A percentile compares a stretch with the other conserved stretches of the same genome.
Conservation (phyloP, 2,329 filamentous ascomycete species). For the Colletotrichum abscissum region DNA sequence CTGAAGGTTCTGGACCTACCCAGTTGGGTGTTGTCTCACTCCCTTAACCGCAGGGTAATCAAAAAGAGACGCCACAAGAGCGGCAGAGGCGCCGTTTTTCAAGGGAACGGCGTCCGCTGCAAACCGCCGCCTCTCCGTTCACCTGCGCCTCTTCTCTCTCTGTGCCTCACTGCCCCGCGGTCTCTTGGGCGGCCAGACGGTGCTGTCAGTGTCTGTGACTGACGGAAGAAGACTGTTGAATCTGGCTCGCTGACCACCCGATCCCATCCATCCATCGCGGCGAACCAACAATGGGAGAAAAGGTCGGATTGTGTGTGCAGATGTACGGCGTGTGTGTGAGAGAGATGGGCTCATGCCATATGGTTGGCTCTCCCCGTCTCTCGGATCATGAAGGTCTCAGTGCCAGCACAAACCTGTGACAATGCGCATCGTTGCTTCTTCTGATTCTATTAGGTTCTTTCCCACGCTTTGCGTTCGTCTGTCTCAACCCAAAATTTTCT, state of each 20-base stretch:
- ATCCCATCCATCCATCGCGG: background rate
- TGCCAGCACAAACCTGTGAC: conserved; percentile 1
- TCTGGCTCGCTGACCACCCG: background rate
- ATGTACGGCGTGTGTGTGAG: background rate
- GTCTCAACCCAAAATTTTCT: background rate
- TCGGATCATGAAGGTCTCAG: background rate
- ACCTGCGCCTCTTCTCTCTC: background rate
- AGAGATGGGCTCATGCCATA: background rate
- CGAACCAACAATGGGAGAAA: background rate
- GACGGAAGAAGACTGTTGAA: background rate
- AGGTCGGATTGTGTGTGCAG: background rate
- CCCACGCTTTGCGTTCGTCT: background rate
- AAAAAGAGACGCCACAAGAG: background rate
- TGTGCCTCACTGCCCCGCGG: background rate
- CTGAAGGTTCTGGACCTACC: background rate
- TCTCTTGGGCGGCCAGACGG: background rate
- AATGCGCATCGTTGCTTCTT: conserved; percentile 7
- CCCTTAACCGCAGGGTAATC: background rate
- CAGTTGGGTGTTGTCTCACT: background rate
- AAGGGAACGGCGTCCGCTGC: background rate
- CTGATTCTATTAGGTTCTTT: background rate
- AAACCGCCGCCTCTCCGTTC: background rate
- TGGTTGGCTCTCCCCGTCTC: background rate
- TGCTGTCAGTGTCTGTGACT: background rate
- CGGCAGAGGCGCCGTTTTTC: conserved; percentile 4